Percentiles rank a stretch among this genome's conserved stretches.
These are phyloP conservation scores for Ceriops decandra DNA, from an alignment of 345 rosid genomes.

Conservation along the genomic window DNA sequence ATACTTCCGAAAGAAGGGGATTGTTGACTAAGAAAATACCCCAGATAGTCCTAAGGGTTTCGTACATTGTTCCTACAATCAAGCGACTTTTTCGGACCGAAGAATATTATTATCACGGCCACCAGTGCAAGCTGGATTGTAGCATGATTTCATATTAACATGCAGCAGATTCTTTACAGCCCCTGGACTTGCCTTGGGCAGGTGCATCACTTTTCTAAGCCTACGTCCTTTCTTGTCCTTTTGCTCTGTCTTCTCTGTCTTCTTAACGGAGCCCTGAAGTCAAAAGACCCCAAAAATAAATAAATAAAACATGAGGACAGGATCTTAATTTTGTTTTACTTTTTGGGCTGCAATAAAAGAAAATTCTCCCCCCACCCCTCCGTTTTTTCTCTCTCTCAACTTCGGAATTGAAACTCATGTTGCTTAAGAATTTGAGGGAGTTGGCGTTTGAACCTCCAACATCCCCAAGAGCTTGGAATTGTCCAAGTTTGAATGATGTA, in stretches of 20 bases:
- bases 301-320: neutral
- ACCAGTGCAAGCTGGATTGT: conserved; percentile 16
- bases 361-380: neutral
- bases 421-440: too few relatives aligned
- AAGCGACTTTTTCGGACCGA: conserved; percentile 12
- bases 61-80: conserved; percentile 9
- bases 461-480: too few relatives aligned
- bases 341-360: neutral
- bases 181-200: conserved; percentile 16
- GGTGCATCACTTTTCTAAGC: conserved; percentile 16
- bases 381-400: too few relatives aligned
- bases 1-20: neutral
- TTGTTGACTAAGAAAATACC: neutral
- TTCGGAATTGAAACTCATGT: too few relatives aligned
- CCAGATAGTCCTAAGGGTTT: neutral
- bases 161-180: conserved; percentile 25
- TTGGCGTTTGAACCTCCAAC: too few relatives aligned
- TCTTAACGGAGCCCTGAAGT: conserved; percentile 9
- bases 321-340: neutral
- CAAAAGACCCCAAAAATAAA: neutral
- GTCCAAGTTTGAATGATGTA: too few relatives aligned
- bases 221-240: conserved; percentile 17
- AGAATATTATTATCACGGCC: conserved; percentile 9
- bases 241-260: conserved; percentile 13
- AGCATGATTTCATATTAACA: conserved; percentile 28